These are phyloP conservation scores for Withania somnifera DNA, from an alignment of 305 asterid genomes.

Conservation along the genomic window DNA sequence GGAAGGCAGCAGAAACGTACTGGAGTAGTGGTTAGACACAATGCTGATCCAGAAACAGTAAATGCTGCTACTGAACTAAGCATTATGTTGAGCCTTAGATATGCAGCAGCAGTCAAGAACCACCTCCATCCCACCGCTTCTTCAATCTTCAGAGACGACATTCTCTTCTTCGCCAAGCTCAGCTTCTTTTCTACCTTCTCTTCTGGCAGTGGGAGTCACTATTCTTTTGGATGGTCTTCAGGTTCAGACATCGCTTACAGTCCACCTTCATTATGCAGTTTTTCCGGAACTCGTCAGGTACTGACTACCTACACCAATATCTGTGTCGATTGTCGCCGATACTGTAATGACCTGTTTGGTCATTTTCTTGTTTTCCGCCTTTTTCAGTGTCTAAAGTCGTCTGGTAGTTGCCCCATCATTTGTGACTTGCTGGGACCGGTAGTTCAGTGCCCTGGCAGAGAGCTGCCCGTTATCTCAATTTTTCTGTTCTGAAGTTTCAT, in stretches of 20 bases:
- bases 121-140: not conserved
- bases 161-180: not conserved
- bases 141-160: not conserved
- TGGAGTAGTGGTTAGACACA: not conserved
- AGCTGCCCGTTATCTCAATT: too few relatives aligned
- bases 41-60: not conserved
- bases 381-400: too few relatives aligned
- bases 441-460: too few relatives aligned
- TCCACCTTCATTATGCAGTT: not conserved
- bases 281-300: not conserved
- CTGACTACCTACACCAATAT: not conserved
- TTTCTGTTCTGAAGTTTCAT: too few relatives aligned
- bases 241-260: not conserved
- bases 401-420: too few relatives aligned
- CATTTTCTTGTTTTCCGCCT: too few relatives aligned
- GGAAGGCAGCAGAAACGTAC: not conserved
- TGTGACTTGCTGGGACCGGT: too few relatives aligned
- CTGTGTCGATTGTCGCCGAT: not conserved
- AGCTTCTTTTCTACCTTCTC: not conserved
- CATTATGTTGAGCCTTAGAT: not conserved
- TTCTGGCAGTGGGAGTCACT: not conserved
- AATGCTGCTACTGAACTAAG: not conserved
- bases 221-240: not conserved
- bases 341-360: too few relatives aligned
- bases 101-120: not conserved